A percentile compares a stretch with the other conserved stretches of the same genome.
Evolutionary conservation across 2,329 filamentous ascomycete genomes (phyloP).

Genomic region (Elsinoe perseae): DNA sequence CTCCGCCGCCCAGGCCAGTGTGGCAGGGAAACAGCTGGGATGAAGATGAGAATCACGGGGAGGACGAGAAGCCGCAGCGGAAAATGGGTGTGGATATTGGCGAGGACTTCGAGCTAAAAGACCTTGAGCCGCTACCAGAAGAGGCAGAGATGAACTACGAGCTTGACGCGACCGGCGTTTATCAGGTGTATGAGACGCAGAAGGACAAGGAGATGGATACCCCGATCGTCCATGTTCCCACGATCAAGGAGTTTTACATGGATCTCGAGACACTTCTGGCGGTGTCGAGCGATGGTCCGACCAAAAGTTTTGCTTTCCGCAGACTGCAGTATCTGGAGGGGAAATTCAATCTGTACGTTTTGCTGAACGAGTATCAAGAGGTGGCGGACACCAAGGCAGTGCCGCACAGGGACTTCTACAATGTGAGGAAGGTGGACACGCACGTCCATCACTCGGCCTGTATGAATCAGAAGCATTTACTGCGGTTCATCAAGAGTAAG

Average conservation of each 20-base stretch:
- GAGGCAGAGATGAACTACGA: slow-evolving; percentile 65
- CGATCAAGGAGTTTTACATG: slow-evolving; percentile 90
- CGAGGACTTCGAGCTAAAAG: slow-evolving; percentile 79
- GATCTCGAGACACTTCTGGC: slow-evolving; percentile 80
- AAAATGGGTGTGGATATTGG: slow-evolving; percentile 88
- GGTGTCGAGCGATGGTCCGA: slow-evolving; percentile 90
- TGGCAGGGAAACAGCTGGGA: slow-evolving; percentile 51
- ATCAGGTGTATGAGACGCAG: slow-evolving; percentile 76
- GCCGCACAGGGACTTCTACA: slow-evolving; percentile 97
- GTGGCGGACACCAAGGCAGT: slow-evolving; percentile 97
- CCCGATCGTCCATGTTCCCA: slow-evolving; percentile 78
- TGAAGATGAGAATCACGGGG: slow-evolving; percentile 30
- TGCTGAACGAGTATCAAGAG: slow-evolving; percentile 96
- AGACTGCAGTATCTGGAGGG: slow-evolving; percentile 92
- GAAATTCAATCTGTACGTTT: slow-evolving; percentile 88
- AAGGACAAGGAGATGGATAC: slow-evolving; percentile 53
- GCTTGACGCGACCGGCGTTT: slow-evolving; percentile 78
- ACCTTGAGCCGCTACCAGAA: slow-evolving; percentile 65
- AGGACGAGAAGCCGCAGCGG: slow-evolving; percentile 39
- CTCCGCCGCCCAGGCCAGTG: slow-evolving; percentile 80
- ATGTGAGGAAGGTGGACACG: slow-evolving; percentile 96
- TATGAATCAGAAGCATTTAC: slow-evolving; percentile 98
- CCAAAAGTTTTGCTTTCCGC: slow-evolving; percentile 93
- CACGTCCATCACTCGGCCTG: slow-evolving; percentile 98
- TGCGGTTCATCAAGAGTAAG: slow-evolving; percentile 99